A percentile compares a stretch with the other conserved stretches of the same genome.
These are phyloP conservation scores for Penicillium sp. DNA, from an alignment of 2,329 filamentous ascomycete species.

Conservation along the genomic window DNA sequence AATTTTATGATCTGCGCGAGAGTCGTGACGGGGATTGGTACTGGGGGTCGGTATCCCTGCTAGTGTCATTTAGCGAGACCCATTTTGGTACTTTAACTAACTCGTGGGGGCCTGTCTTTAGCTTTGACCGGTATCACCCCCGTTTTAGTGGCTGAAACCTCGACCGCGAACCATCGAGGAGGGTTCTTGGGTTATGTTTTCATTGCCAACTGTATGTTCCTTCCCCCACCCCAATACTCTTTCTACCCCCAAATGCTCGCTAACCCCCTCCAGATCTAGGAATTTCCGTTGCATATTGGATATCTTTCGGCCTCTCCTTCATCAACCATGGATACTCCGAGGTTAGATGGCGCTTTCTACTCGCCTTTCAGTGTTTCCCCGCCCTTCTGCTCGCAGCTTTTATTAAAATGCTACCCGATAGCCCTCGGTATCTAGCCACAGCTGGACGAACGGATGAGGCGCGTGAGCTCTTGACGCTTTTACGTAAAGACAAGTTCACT, in stretches of 20 bases:
- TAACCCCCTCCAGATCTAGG: constrained; percentile 45
- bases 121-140: constrained; percentile 55
- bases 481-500: constrained; percentile 25
- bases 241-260: not conserved
- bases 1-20: constrained; percentile 56
- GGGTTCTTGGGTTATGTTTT: constrained; percentile 55
- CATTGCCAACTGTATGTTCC: constrained; percentile 52
- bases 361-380: constrained; percentile 41
- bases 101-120: constrained; percentile 21
- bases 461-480: constrained; percentile 50
- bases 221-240: not conserved
- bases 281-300: constrained; percentile 47
- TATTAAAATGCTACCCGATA: constrained; percentile 40
- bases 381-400: constrained; percentile 30
- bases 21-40: constrained; percentile 58
- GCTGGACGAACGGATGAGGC: constrained; percentile 52
- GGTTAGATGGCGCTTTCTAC: constrained; percentile 39
- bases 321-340: constrained; percentile 38
- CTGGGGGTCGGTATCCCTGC: constrained; percentile 43
- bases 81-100: constrained; percentile 6
- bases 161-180: constrained; percentile 52
- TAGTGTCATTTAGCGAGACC: constrained; percentile 16
- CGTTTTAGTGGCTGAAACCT: constrained; percentile 55
- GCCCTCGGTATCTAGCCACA: constrained; percentile 37
- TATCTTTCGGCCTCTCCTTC: constrained; percentile 43